Evolutionary conservation across 768 basidiomycete species (phyloP).

Genomic region (Boletus patriciae): DNA sequence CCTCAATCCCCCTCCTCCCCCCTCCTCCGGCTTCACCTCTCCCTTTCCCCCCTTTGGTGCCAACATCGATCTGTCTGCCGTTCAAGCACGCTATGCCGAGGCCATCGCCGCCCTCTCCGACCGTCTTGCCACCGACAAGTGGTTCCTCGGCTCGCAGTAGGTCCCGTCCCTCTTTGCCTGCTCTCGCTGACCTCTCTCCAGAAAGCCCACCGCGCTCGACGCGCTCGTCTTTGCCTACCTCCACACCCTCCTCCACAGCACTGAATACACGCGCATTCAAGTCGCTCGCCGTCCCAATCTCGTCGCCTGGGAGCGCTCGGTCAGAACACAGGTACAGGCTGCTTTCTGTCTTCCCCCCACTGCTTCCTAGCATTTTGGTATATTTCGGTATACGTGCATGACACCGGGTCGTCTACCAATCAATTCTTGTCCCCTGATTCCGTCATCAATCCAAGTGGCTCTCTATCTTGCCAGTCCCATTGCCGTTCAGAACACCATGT

Average conservation of each 20-base stretch:
- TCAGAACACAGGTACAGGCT: slow-evolving; percentile 56
- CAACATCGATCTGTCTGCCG: slow-evolving; percentile 49
- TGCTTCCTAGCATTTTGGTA: slow-evolving; percentile 12
- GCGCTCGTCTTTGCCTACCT: slow-evolving; percentile 83
- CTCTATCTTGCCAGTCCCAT: slow-evolving; percentile 15
- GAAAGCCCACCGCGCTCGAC: slow-evolving; percentile 76
- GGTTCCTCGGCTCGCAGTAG: slow-evolving; percentile 79
- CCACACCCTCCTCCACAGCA: slow-evolving; percentile 57
- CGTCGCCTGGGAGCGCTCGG: slow-evolving; percentile 74
- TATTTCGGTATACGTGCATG: slow-evolving; percentile 17
- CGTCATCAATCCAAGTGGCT: slow-evolving; percentile 10
- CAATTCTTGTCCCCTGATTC: background rate
- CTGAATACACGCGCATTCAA: slow-evolving; percentile 51
- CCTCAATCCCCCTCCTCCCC: slow-evolving; percentile 65
- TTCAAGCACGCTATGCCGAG: slow-evolving; percentile 63
- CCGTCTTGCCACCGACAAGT: slow-evolving; percentile 71
- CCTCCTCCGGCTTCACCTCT: slow-evolving; percentile 66
- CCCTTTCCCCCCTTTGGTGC: slow-evolving; percentile 60
- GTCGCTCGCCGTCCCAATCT: slow-evolving; percentile 74
- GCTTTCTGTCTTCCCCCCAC: slow-evolving; percentile 40
- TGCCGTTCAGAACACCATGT: slow-evolving; percentile 15
- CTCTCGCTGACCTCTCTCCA: slow-evolving; percentile 30
- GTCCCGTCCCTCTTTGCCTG: slow-evolving; percentile 18
- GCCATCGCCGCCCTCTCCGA: slow-evolving; percentile 74
- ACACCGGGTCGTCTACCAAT: slow-evolving; percentile 1